These are phyloP conservation scores for Ceratobasidium sp. DNA, from an alignment of 1,284 basidiomycete genomes.

Conservation along the genomic window DNA sequence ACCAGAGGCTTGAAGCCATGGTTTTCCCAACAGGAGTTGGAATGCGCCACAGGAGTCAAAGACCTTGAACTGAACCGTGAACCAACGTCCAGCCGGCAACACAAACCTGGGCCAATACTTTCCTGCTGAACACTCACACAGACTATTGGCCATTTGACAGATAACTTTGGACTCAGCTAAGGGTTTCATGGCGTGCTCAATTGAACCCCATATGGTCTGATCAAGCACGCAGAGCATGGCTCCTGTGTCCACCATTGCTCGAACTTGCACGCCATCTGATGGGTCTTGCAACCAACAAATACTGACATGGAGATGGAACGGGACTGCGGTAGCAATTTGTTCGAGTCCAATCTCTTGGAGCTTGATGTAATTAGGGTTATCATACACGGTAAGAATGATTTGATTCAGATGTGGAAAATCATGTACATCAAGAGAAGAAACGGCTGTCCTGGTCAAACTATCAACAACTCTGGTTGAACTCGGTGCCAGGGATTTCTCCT, in stretches of 20 bases:
- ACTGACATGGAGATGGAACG: no score
- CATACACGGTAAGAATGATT: no score
- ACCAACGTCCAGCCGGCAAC: background rate
- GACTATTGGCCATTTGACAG: slow-evolving; percentile 28
- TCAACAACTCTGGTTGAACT: no score
- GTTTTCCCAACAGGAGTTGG: slow-evolving; percentile 19
- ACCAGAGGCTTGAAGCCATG: slow-evolving; percentile 6
- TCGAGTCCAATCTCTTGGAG: no score
- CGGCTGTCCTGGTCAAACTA: no score
- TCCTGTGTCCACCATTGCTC: slow-evolving; percentile 18
- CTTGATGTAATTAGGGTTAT: no score
- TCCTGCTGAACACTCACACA: slow-evolving; percentile 9
- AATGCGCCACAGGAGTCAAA: slow-evolving; percentile 3
- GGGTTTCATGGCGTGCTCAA: background rate
- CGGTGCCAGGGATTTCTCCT: no score
- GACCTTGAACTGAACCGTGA: slow-evolving; percentile 8
- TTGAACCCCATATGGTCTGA: background rate
- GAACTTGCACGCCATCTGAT: background rate
- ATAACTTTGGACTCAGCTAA: background rate
- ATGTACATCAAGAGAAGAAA: no score
- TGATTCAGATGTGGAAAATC: no score
- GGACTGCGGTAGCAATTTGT: background rate
- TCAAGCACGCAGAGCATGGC: slow-evolving; percentile 29
- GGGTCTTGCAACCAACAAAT: no score
- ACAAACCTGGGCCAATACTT: background rate